Percentiles rank a stretch among this genome's conserved stretches.
These are phyloP conservation scores for Exophiala oligosperma DNA, from an alignment of 2,329 filamentous ascomycete genomes.

Conservation along the genomic window DNA sequence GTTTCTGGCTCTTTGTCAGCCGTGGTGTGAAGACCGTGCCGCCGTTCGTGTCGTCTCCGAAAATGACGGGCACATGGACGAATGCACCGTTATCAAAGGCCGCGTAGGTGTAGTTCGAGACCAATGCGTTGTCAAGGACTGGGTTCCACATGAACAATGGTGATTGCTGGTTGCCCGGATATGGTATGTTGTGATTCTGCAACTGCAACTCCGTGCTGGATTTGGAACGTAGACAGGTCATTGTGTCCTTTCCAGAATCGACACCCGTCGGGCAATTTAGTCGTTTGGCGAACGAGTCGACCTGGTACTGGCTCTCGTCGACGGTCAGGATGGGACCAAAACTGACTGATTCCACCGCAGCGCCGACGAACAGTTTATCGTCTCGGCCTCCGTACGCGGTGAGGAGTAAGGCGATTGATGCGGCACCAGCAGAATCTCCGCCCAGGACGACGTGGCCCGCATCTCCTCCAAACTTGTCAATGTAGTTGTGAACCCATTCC, in stretches of 20 bases:
- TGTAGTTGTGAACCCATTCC: conserved; percentile 66
- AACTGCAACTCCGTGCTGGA: conserved; percentile 46
- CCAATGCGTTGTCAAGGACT: conserved; percentile 52
- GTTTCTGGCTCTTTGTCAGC: conserved; percentile 45
- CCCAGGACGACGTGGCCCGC: conserved; percentile 67
- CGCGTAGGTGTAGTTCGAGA: conserved; percentile 50
- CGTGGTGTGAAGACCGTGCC: conserved; percentile 62
- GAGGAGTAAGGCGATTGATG: conserved; percentile 64
- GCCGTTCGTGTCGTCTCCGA: conserved; percentile 64
- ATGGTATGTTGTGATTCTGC: conserved; percentile 47
- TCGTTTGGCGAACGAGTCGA: conserved; percentile 52
- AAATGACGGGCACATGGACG: conserved; percentile 55
- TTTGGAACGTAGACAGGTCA: conserved; percentile 49
- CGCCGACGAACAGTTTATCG: conserved; percentile 53
- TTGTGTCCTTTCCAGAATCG: conserved; percentile 6
- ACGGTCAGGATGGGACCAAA: conserved; percentile 52
- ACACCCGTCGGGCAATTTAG: conserved; percentile 43
- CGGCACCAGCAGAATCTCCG: conserved; percentile 67
- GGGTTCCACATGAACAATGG: conserved; percentile 55
- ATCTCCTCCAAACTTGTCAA: conserved; percentile 67
- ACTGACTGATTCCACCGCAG: conserved; percentile 55
- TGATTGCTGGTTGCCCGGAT: conserved; percentile 43
- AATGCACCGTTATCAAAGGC: conserved; percentile 52
- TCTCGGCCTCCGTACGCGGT: conserved; percentile 53
- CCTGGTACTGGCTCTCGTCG: conserved; percentile 51